Percentiles rank a stretch among this genome's conserved stretches.
These are phyloP conservation scores for Brasilioporus rufonigricans DNA, from an alignment of 768 basidiomycete genomes.

Conservation along the genomic window DNA sequence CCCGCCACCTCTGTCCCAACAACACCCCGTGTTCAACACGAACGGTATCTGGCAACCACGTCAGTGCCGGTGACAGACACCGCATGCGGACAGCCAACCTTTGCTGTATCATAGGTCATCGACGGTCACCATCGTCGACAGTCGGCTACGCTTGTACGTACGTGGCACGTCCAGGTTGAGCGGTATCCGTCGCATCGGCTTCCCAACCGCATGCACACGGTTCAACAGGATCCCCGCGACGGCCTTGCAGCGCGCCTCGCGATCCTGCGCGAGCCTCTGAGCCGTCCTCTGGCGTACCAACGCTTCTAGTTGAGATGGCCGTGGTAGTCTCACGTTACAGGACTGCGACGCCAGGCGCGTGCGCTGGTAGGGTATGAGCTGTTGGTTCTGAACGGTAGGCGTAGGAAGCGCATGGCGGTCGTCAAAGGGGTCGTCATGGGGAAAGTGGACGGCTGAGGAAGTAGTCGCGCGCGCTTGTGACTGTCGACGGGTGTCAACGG, in stretches of 20 bases:
- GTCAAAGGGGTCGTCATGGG: constrained; percentile 27
- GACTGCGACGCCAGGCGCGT: constrained; percentile 30
- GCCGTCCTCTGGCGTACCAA: constrained; percentile 32
- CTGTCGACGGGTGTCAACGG: constrained; percentile 12
- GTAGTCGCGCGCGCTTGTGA: constrained; percentile 11
- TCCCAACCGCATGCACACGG: constrained; percentile 50
- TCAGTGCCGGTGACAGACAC: not conserved
- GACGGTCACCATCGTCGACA: constrained; percentile 50
- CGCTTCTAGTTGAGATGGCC: constrained; percentile 20
- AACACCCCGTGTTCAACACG: constrained; percentile 16
- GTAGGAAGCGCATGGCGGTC: constrained; percentile 20
- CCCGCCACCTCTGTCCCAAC: not conserved
- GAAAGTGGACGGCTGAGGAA: constrained; percentile 19
- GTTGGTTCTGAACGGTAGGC: constrained; percentile 3
- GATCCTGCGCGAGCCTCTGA: constrained; percentile 33
- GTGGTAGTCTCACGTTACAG: constrained; percentile 25
- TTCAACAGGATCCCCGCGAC: constrained; percentile 60
- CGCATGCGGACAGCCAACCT: constrained; percentile 4
- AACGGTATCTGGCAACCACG: not conserved
- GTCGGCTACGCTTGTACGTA: constrained; percentile 51
- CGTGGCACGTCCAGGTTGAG: constrained; percentile 30
- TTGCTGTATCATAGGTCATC: constrained; percentile 30
- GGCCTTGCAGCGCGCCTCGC: constrained; percentile 45
- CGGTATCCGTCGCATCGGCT: constrained; percentile 46
- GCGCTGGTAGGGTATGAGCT: constrained; percentile 22